Evolutionary conservation across 73 alveolate genomes (phyloP).

Genomic region (Uronychia setigera): DNA sequence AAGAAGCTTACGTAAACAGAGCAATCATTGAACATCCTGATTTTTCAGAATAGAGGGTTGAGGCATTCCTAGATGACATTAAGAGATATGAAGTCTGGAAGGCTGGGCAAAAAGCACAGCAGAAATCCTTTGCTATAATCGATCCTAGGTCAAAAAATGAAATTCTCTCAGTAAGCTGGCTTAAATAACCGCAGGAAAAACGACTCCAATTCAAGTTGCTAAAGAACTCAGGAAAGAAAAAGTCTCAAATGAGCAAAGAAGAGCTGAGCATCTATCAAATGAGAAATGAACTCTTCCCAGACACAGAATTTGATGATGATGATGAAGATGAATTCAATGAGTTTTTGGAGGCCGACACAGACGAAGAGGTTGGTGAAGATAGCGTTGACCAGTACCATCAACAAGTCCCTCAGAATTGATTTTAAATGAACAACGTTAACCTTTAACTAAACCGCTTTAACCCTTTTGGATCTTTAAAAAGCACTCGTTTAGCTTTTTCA

Average conservation of each 20-base stretch:
- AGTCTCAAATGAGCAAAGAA: background rate
- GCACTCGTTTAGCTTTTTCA: constrained; percentile 13
- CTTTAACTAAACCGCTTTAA: background rate
- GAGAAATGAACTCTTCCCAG: constrained; percentile 2
- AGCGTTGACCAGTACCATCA: background rate
- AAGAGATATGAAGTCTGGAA: background rate
- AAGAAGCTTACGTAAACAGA: background rate
- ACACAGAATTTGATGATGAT: background rate
- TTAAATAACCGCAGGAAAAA: background rate
- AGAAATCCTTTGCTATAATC: background rate
- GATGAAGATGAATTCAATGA: background rate
- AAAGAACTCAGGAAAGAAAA: background rate
- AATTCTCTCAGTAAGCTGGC: background rate
- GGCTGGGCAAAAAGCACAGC: background rate
- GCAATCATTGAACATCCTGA: constrained; percentile 9
- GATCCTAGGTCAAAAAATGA: background rate
- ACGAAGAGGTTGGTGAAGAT: background rate
- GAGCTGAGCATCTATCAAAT: background rate
- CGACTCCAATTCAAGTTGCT: background rate
- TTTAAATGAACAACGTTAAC: background rate
- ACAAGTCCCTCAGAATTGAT: background rate
- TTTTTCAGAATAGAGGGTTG: background rate
- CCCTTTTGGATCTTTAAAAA: constrained; percentile 8
- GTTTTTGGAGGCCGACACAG: background rate
- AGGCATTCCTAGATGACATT: constrained; percentile 4